Evolutionary conservation across 208 protist species (phyloP).

Genomic region (Phytomonas sp.): DNA sequence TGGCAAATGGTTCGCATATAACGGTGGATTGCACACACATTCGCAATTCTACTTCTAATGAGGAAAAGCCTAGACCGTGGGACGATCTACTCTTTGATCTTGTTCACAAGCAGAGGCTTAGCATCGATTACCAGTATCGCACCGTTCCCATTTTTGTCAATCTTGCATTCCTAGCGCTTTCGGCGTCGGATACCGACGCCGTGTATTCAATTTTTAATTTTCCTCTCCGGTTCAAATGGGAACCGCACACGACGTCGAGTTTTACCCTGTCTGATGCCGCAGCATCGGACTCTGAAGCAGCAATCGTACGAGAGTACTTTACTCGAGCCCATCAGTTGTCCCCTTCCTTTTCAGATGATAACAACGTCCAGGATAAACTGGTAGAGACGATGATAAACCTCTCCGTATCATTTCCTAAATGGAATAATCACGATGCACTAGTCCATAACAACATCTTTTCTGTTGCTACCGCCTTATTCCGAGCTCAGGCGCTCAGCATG

Average conservation of each 20-base stretch:
- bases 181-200: background rate
- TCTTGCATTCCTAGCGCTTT: slow-evolving; percentile 51
- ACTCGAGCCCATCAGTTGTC: slow-evolving; percentile 22
- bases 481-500: slow-evolving; percentile 45
- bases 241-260: background rate
- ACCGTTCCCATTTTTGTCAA: slow-evolving; percentile 51
- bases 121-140: slow-evolving; percentile 65
- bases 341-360: slow-evolving; percentile 10
- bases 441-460: slow-evolving; percentile 86
- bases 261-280: slow-evolving; percentile 14
- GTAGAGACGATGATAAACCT: slow-evolving; percentile 31
- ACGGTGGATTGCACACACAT: slow-evolving; percentile 53
- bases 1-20: slow-evolving; percentile 78
- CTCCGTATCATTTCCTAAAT: slow-evolving; percentile 21
- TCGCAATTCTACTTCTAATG: background rate
- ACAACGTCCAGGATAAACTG: slow-evolving; percentile 20
- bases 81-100: slow-evolving; percentile 45
- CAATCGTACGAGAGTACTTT: slow-evolving; percentile 36
- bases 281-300: background rate
- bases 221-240: slow-evolving; percentile 27
- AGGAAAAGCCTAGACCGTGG: slow-evolving; percentile 15
- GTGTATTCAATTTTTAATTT: slow-evolving; percentile 33
- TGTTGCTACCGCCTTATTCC: slow-evolving; percentile 48
- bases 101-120: slow-evolving; percentile 56
- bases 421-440: slow-evolving; percentile 74